Percentiles rank a stretch among this genome's conserved stretches.
These are phyloP conservation scores for Rhodotorula glutinis DNA, from an alignment of 1,284 basidiomycete genomes.

Conservation along the genomic window DNA sequence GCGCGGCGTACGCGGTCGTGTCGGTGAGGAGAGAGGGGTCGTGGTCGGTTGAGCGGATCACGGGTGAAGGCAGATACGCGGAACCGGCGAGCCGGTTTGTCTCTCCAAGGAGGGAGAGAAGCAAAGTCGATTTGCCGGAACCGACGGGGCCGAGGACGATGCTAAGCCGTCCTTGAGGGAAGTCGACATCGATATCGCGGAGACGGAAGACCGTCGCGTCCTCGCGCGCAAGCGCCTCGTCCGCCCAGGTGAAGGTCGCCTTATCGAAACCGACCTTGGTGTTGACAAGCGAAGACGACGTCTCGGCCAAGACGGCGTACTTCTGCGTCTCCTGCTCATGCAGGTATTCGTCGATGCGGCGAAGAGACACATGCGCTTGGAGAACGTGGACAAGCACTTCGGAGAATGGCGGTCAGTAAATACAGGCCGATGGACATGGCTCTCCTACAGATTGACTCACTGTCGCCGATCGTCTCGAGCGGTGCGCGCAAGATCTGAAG, in stretches of 20 bases:
- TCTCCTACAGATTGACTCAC: conserved; percentile 4
- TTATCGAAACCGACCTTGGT: conserved; percentile 54
- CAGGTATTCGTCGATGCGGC: conserved; percentile 52
- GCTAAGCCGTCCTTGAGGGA: conserved; percentile 56
- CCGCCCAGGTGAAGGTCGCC: conserved; percentile 50
- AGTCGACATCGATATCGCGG: conserved; percentile 56
- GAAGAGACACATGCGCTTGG: conserved; percentile 51
- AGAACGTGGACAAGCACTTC: conserved; percentile 53
- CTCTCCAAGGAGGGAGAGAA: conserved; percentile 61
- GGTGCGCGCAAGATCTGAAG: conserved; percentile 54
- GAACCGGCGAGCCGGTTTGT: conserved; percentile 53
- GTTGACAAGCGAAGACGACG: conserved; percentile 45
- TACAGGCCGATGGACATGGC: too few relatives aligned
- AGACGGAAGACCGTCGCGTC: conserved; percentile 49
- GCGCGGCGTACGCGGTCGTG: conserved; percentile 79
- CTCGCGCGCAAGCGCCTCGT: conserved; percentile 37
- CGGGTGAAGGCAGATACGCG: conserved; percentile 55
- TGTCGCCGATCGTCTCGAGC: conserved; percentile 41
- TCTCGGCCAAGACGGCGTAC: conserved; percentile 52
- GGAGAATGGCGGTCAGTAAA: not conserved
- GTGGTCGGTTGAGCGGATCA: conserved; percentile 49
- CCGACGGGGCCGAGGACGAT: conserved; percentile 51
- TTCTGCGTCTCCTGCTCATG: conserved; percentile 58
- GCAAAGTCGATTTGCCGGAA: conserved; percentile 52
- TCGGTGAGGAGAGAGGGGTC: conserved; percentile 62